Percentiles rank a stretch among this genome's conserved stretches.
phyloP scores from a whole-genome alignment of 129 eudicot species.

The Oenanthe sinensis region DNA sequence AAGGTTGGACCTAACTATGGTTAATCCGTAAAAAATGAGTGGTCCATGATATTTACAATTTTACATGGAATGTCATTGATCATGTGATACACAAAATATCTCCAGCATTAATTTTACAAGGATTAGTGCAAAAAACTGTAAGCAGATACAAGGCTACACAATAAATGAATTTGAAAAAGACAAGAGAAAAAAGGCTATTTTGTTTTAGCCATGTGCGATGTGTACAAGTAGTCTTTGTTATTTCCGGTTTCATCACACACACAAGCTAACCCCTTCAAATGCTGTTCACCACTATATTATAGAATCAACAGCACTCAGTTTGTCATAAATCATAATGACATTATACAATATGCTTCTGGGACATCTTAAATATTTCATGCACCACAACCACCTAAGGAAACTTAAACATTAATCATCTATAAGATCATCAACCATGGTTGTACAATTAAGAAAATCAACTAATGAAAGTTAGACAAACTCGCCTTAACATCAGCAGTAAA shows the following conservation, averaged over 20 bases:
- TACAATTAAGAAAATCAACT: neutral
- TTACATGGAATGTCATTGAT: neutral
- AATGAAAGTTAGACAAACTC: neutral
- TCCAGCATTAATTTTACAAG: neutral
- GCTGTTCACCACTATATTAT: neutral
- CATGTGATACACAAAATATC: neutral
- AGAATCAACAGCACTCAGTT: neutral
- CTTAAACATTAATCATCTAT: neutral
- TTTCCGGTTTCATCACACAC: neutral
- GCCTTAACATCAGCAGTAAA: conserved; percentile 99
- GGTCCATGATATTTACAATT: neutral
- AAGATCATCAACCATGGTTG: neutral
- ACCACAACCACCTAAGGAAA: neutral
- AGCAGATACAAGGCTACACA: neutral
- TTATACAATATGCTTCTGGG: neutral
- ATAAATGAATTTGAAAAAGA: neutral
- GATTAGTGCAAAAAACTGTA: neutral
- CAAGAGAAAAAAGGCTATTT: neutral
- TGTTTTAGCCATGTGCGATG: neutral
- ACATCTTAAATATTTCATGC: neutral
- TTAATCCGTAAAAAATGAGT: neutral
- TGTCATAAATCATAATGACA: neutral
- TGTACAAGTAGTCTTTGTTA: neutral
- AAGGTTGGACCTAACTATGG: neutral
- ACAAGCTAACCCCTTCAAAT: neutral